Evolutionary conservation across 2,329 filamentous ascomycete genomes (phyloP), one percentile per base, ranked within the genome.

Genomic region (Beauveria bassiana): DNA sequence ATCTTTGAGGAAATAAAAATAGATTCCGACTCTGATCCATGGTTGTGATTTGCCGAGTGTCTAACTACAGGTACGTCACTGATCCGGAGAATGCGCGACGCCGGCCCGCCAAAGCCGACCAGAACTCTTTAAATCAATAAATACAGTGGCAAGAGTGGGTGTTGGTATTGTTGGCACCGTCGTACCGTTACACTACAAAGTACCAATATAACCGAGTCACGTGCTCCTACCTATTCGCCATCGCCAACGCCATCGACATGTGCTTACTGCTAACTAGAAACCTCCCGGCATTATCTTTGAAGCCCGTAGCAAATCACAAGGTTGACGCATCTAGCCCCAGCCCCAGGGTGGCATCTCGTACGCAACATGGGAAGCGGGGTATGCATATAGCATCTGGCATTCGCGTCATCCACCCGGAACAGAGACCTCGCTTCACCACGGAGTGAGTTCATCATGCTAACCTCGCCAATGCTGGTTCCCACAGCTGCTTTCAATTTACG

Each of bases 21-120:
- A 20, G 40, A 14, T 16, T 6, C 40, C 7, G 20, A 20, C n/a
- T n/a, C 20, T 7, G 51, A 26, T n/a, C 16, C 51, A 26, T 4
- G 18, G 20, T 16, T 20, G 16, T 52, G 49, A 52, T 52, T 52
- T 34, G 28, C 31, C 3, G 28, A 16, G n/a, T 52, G 20, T n/a
- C 34, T 38, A 6, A 38, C 14, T 38, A 38, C 14, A 20, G 42
- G 42, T 20, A 38, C 16, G 12, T 55, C 31, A 42, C 5, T 12
- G 14, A 45, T 52, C n/a, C 40, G 49, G 57, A 60, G 49, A 40
- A n/a, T 53, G 26, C 14, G 7, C 52, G 49, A 53, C 34, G 57
- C 57, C 57, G 57, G 50, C 49, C 40, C 57, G 20, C 40, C 57
- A 53, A 60, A 53, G 24, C 57, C 57, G 49, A 40, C 45, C 31